These are phyloP conservation scores for Apiotrichum sp. DNA, from an alignment of 1,284 basidiomycete species.

Conservation along the genomic window DNA sequence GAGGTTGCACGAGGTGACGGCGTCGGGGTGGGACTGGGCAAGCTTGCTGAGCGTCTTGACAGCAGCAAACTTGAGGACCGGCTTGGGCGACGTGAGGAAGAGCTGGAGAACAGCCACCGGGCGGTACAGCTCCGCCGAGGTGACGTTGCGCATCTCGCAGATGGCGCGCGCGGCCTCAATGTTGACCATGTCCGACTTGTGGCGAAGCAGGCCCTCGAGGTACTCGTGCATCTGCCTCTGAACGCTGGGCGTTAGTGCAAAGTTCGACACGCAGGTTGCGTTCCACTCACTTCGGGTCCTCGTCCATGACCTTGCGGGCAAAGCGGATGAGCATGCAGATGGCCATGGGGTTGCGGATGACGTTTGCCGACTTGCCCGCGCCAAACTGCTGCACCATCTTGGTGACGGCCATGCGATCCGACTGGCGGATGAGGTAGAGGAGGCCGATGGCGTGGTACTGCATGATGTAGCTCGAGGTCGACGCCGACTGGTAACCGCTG, in stretches of 20 bases:
- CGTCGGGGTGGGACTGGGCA: slow-evolving; percentile 72
- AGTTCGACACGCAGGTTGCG: neutral
- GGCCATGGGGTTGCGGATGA: slow-evolving; percentile 94
- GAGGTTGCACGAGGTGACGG: slow-evolving; percentile 89
- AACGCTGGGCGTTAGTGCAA: slow-evolving; percentile 40
- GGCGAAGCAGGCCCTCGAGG: slow-evolving; percentile 89
- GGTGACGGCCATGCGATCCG: slow-evolving; percentile 97
- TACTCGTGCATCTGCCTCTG: slow-evolving; percentile 91
- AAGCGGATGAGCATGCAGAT: slow-evolving; percentile 98
- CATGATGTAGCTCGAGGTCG: slow-evolving; percentile 82
- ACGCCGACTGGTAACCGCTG: slow-evolving; percentile 65
- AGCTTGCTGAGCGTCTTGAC: slow-evolving; percentile 89
- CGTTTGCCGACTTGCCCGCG: slow-evolving; percentile 66
- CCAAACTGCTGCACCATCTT: slow-evolving; percentile 99
- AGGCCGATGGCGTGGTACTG: slow-evolving; percentile 97
- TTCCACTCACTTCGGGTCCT: slow-evolving; percentile 81
- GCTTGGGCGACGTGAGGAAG: slow-evolving; percentile 87
- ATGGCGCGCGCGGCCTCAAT: slow-evolving; percentile 96
- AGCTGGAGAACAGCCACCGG: slow-evolving; percentile 87
- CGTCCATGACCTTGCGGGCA: slow-evolving; percentile 95
- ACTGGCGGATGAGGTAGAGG: slow-evolving; percentile 89
- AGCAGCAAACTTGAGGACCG: slow-evolving; percentile 93
- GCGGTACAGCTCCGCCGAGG: slow-evolving; percentile 69
- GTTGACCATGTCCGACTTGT: slow-evolving; percentile 99
- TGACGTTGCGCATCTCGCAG: slow-evolving; percentile 87